Percentiles rank a stretch among this genome's conserved stretches.
These are phyloP conservation scores for Mortierella hygrophila DNA, from an alignment of 192 early-diverging fungal genomes.

Conservation along the genomic window DNA sequence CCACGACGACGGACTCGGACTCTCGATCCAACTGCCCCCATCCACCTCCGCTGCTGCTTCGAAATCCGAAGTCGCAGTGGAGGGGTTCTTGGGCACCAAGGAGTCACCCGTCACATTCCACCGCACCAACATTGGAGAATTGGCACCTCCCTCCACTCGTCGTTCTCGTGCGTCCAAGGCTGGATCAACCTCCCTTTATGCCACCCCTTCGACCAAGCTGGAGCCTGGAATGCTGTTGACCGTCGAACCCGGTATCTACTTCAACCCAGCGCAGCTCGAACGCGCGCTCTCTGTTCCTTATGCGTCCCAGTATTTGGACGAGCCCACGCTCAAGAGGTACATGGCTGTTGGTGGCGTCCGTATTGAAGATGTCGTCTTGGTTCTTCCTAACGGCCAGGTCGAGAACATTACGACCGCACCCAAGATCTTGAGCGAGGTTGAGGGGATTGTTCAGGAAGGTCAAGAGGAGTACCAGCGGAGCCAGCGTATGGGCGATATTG, in stretches of 20 bases:
- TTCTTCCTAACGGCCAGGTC: constrained; percentile 76
- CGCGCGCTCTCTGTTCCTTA: constrained; percentile 69
- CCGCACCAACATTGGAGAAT: neutral
- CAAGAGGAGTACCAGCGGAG: constrained; percentile 15
- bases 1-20: constrained; percentile 86
- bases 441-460: constrained; percentile 57
- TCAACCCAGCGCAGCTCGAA: constrained; percentile 85
- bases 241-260: constrained; percentile 95
- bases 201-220: constrained; percentile 65
- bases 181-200: constrained; percentile 62
- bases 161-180: constrained; percentile 78
- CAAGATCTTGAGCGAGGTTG: constrained; percentile 81
- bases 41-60: constrained; percentile 60
- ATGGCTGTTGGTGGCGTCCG: constrained; percentile 91
- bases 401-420: constrained; percentile 89
- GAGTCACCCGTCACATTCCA: constrained; percentile 21
- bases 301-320: constrained; percentile 73
- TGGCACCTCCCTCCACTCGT: constrained; percentile 48
- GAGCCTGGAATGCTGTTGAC: constrained; percentile 89
- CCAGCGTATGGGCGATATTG: constrained; percentile 8
- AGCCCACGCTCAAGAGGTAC: constrained; percentile 74
- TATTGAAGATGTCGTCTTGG: constrained; percentile 92
- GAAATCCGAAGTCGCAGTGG: neutral
- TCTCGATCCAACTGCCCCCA: constrained; percentile 32
- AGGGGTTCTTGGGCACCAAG: neutral